A percentile compares a stretch with the other conserved stretches of the same genome.
phyloP scores from a whole-genome alignment of 2,329 filamentous ascomycete species.

The Myriosclerotinia duriaeana region DNA sequence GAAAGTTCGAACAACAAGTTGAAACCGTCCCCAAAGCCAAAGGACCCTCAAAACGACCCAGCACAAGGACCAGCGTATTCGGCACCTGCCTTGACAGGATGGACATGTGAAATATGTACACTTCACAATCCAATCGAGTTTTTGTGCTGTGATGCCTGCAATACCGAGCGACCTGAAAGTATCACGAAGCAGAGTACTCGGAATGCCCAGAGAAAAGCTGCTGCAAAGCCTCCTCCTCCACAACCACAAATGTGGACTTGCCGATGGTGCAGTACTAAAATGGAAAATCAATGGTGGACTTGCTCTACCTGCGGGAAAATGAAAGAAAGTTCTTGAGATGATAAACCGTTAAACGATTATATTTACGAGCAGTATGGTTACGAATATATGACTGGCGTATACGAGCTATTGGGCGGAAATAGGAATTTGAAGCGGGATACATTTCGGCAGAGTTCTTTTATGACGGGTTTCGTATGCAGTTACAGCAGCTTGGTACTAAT shows the following conservation, averaged over 20 bases:
- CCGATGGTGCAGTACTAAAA: conserved; percentile 49
- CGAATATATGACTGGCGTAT: background rate
- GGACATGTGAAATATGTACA: conserved; percentile 58
- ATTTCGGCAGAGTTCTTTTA: background rate
- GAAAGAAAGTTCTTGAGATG: conserved; percentile 49
- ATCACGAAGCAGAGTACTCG: conserved; percentile 34
- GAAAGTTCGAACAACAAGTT: conserved; percentile 32
- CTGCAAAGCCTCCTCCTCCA: conserved; percentile 24
- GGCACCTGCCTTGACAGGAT: conserved; percentile 45
- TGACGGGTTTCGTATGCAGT: background rate
- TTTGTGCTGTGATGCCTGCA: conserved; percentile 58
- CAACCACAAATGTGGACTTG: conserved; percentile 49
- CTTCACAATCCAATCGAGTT: conserved; percentile 54
- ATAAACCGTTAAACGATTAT: background rate
- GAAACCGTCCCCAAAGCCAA: conserved; percentile 26
- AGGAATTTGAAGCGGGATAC: background rate
- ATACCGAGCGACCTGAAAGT: conserved; percentile 45
- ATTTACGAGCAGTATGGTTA: background rate
- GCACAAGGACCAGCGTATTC: conserved; percentile 18
- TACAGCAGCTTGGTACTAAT: background rate
- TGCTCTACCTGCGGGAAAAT: conserved; percentile 56
- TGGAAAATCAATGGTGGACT: conserved; percentile 58
- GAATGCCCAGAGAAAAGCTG: conserved; percentile 17
- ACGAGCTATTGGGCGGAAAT: background rate
- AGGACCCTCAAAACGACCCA: conserved; percentile 19